These are phyloP conservation scores for Alternaria sp. DNA, from an alignment of 2,329 filamentous ascomycete species.

Conservation along the genomic window DNA sequence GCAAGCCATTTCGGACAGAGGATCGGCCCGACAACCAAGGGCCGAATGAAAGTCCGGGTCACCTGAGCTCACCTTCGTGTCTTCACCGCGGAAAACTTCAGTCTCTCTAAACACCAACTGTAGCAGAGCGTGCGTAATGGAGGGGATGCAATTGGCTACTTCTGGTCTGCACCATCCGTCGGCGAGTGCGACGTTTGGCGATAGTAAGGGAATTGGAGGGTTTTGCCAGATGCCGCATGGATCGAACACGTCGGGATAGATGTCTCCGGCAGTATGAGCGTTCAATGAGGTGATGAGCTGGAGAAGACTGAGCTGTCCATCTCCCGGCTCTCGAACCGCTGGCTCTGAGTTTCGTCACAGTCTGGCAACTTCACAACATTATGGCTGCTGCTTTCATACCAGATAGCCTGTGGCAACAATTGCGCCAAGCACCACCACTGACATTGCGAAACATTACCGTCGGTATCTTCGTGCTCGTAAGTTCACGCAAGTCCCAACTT, in stretches of 20 bases:
- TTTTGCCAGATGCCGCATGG: neutral
- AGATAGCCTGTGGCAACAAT: neutral
- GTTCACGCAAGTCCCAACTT: neutral
- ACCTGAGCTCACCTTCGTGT: neutral
- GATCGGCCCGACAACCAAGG: conserved; percentile 5
- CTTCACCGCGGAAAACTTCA: neutral
- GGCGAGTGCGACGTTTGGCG: neutral
- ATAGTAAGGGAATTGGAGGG: neutral
- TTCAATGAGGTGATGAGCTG: neutral
- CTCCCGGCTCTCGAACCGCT: neutral
- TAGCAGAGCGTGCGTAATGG: neutral
- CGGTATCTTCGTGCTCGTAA: neutral
- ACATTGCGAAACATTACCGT: neutral
- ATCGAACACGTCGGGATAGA: neutral
- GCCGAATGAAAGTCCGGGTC: neutral
- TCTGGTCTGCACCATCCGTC: neutral
- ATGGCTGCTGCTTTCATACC: neutral
- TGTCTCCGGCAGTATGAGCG: neutral
- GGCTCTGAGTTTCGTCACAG: neutral
- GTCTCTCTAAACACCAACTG: neutral
- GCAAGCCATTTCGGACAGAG: neutral
- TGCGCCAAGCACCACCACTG: neutral
- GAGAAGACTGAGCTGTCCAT: neutral
- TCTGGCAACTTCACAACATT: neutral
- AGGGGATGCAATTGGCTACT: neutral